Percentiles rank a stretch among this genome's conserved stretches.
phyloP scores from a whole-genome alignment of 2,329 filamentous ascomycete species.

The Verticillium zaregamsianum region DNA sequence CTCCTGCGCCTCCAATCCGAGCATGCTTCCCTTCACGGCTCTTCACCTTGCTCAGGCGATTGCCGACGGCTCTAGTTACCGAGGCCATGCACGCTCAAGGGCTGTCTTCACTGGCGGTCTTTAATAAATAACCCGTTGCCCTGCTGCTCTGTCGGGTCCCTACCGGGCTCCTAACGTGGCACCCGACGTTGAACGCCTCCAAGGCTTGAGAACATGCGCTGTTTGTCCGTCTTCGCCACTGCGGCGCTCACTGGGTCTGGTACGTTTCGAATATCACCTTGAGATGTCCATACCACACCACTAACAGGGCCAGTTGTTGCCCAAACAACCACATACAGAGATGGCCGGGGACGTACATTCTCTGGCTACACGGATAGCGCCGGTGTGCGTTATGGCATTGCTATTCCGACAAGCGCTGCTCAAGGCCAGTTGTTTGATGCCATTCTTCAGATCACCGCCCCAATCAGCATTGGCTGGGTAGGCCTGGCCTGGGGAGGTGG shows the following conservation, averaged over 20 bases:
- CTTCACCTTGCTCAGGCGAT: not conserved
- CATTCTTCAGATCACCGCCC: constrained; percentile 37
- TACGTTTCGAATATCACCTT: not conserved
- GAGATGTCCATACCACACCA: not conserved
- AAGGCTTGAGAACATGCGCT: constrained; percentile 9
- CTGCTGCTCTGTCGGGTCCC: not conserved
- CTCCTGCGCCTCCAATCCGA: not conserved
- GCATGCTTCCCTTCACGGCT: not conserved
- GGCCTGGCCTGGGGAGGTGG: constrained; percentile 39
- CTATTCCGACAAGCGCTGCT: constrained; percentile 26
- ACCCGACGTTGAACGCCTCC: not conserved
- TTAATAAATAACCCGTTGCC: not conserved
- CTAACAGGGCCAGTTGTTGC: not conserved
- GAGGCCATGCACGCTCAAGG: not conserved
- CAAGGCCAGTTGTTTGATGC: constrained; percentile 29
- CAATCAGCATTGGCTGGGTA: constrained; percentile 35
- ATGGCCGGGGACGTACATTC: constrained; percentile 16
- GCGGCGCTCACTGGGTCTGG: constrained; percentile 8
- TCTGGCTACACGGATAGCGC: constrained; percentile 19
- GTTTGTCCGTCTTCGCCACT: constrained; percentile 1
- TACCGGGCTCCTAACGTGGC: not conserved
- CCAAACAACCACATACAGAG: constrained; percentile 13
- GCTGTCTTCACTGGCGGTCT: not conserved
- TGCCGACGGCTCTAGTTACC: not conserved
- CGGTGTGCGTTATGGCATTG: constrained; percentile 26